Evolutionary conservation across 1,139 yeast genomes (phyloP).

Genomic region (Kurtzmaniella quercitrusa): DNA sequence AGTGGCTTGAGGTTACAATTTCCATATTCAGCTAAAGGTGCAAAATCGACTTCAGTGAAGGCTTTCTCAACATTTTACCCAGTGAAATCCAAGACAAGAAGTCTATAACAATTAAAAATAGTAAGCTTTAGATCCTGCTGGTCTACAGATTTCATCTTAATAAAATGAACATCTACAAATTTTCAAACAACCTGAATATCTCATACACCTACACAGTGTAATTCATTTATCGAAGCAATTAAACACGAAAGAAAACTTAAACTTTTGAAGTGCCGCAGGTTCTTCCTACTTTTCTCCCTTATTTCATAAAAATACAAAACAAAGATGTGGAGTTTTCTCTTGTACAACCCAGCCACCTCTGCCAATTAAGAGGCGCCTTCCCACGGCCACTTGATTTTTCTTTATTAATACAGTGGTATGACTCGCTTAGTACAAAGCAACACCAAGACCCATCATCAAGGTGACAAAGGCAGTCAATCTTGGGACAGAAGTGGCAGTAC

Average conservation of each 20-base stretch:
- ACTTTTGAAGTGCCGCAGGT: background rate
- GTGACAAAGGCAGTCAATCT: constrained; percentile 52
- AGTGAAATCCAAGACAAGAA: too few relatives aligned
- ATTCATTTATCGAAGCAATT: constrained; percentile 1
- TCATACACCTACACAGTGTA: background rate
- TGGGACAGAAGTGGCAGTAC: constrained; percentile 26
- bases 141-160: too few relatives aligned
- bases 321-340: background rate
- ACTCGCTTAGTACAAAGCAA: constrained; percentile 52
- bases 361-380: background rate
- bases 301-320: background rate
- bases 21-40: too few relatives aligned
- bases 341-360: background rate
- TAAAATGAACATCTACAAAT: too few relatives aligned
- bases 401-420: background rate
- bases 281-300: background rate
- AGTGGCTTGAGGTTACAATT: too few relatives aligned
- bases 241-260: background rate
- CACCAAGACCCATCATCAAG: constrained; percentile 58
- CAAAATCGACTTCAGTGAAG: too few relatives aligned
- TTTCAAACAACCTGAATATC: too few relatives aligned
- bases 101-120: too few relatives aligned
- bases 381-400: background rate
- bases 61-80: too few relatives aligned
- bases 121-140: too few relatives aligned